phyloP scores from a whole-genome alignment of 345 rosid genomes.

The Gossypium australe region DNA sequence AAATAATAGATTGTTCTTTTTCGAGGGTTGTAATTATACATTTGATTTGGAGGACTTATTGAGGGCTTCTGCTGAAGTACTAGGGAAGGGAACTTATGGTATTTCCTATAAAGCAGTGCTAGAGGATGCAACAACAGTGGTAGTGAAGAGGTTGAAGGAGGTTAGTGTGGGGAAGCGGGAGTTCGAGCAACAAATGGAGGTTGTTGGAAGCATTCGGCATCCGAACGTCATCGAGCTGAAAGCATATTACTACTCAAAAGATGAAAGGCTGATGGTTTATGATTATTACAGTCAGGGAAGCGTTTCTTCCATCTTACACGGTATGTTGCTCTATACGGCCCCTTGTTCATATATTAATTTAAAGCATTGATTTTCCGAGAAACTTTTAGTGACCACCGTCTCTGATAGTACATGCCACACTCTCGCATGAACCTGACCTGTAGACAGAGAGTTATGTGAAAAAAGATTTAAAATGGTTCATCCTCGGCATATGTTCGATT shows the following conservation, averaged over 20 bases:
- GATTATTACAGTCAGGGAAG: slow-evolving; percentile 66
- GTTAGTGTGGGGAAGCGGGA: slow-evolving; percentile 74
- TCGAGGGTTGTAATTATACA: slow-evolving; percentile 81
- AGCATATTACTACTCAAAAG: slow-evolving; percentile 86
- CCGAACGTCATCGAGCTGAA: slow-evolving; percentile 73
- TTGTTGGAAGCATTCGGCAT: slow-evolving; percentile 68
- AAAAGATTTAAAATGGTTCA: background rate
- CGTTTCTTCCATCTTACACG: slow-evolving; percentile 67
- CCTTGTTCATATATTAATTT: slow-evolving; percentile 7
- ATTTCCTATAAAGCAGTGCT: slow-evolving; percentile 74
- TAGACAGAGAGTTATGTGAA: background rate
- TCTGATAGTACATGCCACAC: background rate
- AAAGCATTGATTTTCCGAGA: background rate
- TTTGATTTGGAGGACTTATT: slow-evolving; percentile 93
- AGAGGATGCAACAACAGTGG: slow-evolving; percentile 69
- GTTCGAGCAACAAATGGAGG: slow-evolving; percentile 90
- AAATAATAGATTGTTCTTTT: slow-evolving; percentile 74
- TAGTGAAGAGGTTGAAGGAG: slow-evolving; percentile 81
- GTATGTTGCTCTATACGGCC: slow-evolving; percentile 34
- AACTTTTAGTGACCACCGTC: background rate
- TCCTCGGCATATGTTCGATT: background rate
- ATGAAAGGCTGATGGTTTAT: slow-evolving; percentile 80
- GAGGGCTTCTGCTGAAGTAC: slow-evolving; percentile 95
- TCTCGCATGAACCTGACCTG: background rate
- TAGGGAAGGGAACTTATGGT: slow-evolving; percentile 95